These are phyloP conservation scores for Tilletia indica DNA, from an alignment of 1,284 basidiomycete genomes.

Conservation along the genomic window DNA sequence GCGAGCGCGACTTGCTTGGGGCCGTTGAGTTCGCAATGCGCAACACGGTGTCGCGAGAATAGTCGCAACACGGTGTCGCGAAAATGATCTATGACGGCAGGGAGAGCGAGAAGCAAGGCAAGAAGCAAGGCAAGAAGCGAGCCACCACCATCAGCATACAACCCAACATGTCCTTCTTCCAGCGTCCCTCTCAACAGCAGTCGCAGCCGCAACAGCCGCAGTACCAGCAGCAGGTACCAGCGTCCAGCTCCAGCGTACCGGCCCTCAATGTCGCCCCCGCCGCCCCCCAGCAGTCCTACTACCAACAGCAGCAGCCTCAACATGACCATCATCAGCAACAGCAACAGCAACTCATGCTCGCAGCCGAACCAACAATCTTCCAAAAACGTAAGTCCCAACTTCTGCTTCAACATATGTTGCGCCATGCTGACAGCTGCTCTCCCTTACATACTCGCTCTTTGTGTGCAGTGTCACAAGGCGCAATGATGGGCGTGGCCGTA, in stretches of 20 bases:
- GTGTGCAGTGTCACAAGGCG: constrained; percentile 10
- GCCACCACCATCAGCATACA: too few relatives aligned
- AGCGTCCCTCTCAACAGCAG: constrained; percentile 6
- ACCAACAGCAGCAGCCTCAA: constrained; percentile 1
- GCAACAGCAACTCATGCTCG: constrained; percentile 10
- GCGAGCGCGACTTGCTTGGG: too few relatives aligned
- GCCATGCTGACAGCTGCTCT: neutral
- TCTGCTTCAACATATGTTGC: neutral
- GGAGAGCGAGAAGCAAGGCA: too few relatives aligned
- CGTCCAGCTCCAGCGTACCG: neutral
- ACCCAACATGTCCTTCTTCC: constrained; percentile 15
- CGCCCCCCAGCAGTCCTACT: constrained; percentile 3
- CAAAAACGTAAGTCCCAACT: constrained; percentile 4
- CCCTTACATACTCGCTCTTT: neutral
- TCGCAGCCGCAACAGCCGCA: neutral
- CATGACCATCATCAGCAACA: neutral
- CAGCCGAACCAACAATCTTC: neutral
- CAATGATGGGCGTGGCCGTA: constrained; percentile 4
- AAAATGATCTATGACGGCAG: too few relatives aligned
- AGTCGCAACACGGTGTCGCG: too few relatives aligned
- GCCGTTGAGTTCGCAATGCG: too few relatives aligned
- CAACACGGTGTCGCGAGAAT: too few relatives aligned
- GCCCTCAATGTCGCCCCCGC: neutral
- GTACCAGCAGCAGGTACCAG: neutral
- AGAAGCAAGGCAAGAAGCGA: too few relatives aligned